Percentiles rank a stretch among this genome's conserved stretches.
phyloP scores from a whole-genome alignment of 768 basidiomycete species.

The Trametes meyenii region DNA sequence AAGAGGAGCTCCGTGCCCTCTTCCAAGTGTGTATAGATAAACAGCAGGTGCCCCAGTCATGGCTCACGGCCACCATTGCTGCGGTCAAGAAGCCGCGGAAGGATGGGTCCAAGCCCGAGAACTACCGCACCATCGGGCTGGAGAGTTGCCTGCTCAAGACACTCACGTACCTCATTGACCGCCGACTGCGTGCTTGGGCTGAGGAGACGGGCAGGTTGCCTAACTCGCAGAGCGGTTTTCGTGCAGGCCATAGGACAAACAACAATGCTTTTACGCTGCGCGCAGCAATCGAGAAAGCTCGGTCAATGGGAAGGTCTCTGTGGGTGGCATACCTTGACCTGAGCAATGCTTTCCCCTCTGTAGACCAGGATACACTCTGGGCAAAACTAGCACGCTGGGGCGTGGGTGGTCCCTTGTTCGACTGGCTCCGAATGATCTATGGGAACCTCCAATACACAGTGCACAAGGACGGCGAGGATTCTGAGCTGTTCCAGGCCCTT shows the following conservation, averaged over 20 bases:
- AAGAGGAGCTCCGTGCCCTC: neutral
- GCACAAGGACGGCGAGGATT: slow-evolving; percentile 6
- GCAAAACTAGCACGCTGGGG: slow-evolving; percentile 33
- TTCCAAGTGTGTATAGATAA: neutral
- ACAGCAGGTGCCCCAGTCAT: neutral
- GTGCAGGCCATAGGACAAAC: slow-evolving; percentile 31
- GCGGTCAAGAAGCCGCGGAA: slow-evolving; percentile 2
- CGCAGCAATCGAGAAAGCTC: slow-evolving; percentile 25
- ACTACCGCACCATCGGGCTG: slow-evolving; percentile 34
- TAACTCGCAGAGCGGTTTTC: slow-evolving; percentile 37
- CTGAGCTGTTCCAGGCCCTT: slow-evolving; percentile 7
- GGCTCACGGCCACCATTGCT: slow-evolving; percentile 9
- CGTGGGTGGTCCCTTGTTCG: slow-evolving; percentile 16
- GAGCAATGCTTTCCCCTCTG: slow-evolving; percentile 41
- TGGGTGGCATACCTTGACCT: slow-evolving; percentile 32
- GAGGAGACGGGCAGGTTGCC: slow-evolving; percentile 29
- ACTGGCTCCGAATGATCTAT: slow-evolving; percentile 11
- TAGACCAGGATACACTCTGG: slow-evolving; percentile 39
- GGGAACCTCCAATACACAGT: neutral
- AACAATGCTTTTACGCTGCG: slow-evolving; percentile 34
- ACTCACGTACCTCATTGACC: slow-evolving; percentile 31
- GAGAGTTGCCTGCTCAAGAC: slow-evolving; percentile 35
- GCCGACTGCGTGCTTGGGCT: slow-evolving; percentile 24
- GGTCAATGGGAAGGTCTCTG: slow-evolving; percentile 13
- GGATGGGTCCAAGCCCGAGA: slow-evolving; percentile 20